phyloP scores from a whole-genome alignment of 1,284 basidiomycete species.

The Uromyces viciae-fabae region DNA sequence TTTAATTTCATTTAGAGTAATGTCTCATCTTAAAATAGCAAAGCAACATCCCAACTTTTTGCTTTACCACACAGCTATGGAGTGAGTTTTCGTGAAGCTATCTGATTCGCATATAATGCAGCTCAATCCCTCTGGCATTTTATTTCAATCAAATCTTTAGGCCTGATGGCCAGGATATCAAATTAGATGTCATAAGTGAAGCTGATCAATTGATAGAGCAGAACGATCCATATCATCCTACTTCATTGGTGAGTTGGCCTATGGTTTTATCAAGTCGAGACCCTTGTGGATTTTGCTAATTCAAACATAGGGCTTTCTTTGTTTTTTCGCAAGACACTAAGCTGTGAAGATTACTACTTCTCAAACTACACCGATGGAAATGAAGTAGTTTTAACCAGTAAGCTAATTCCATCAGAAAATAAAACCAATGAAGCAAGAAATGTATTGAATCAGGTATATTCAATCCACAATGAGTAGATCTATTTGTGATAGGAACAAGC shows the following conservation, averaged over 20 bases:
- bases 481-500: slow-evolving; percentile 26
- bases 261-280: neutral
- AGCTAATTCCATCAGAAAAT: neutral
- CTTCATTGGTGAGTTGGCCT: slow-evolving; percentile 18
- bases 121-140: neutral
- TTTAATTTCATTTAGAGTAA: neutral
- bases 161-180: neutral
- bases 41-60: slow-evolving; percentile 16
- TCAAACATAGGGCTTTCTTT: neutral
- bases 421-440: too few relatives aligned
- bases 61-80: slow-evolving; percentile 37
- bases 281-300: neutral
- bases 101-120: too few relatives aligned
- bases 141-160: neutral
- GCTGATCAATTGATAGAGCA: neutral
- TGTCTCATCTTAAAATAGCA: neutral
- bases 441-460: too few relatives aligned
- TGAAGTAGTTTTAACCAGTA: slow-evolving; percentile 39
- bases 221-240: slow-evolving; percentile 37
- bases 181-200: neutral
- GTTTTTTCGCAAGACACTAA: slow-evolving; percentile 15
- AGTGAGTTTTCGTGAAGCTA: slow-evolving; percentile 18
- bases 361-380: slow-evolving; percentile 25
- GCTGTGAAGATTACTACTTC: slow-evolving; percentile 39
- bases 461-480: too few relatives aligned